These are phyloP conservation scores for Alternaria arbusti DNA, from an alignment of 2,329 filamentous ascomycete species.

Conservation along the genomic window DNA sequence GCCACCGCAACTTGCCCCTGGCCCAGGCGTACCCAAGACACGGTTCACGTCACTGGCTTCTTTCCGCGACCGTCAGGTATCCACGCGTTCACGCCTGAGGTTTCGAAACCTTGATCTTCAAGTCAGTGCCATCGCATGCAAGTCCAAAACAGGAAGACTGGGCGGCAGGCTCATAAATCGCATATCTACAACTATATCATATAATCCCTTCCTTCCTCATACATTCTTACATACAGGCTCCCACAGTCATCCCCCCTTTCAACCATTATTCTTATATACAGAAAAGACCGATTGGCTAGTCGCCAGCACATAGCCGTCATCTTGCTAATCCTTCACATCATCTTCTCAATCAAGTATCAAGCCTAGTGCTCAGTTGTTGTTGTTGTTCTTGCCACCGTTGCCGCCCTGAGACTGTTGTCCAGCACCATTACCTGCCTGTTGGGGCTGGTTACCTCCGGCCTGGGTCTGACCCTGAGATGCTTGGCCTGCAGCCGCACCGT, in stretches of 20 bases:
- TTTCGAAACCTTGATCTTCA: slow-evolving; percentile 23
- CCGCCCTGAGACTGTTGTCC: slow-evolving; percentile 4
- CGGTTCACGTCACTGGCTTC: not conserved
- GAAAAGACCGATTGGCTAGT: not conserved
- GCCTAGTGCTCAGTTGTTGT: not conserved
- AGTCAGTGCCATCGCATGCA: not conserved
- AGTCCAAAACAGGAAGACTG: not conserved
- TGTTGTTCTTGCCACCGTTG: not conserved
- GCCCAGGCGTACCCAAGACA: slow-evolving; percentile 14
- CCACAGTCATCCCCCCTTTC: not conserved
- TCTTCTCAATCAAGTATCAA: not conserved
- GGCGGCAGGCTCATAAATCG: not conserved
- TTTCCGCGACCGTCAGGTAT: slow-evolving; percentile 2
- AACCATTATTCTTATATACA: slow-evolving; percentile 9
- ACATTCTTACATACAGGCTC: not conserved
- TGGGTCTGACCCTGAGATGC: not conserved
- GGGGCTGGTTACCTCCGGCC: not conserved
- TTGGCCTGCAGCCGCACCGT: slow-evolving; percentile 1
- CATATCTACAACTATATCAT: not conserved
- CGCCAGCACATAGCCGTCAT: slow-evolving; percentile 11
- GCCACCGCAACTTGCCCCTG: slow-evolving; percentile 5
- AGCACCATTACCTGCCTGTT: not conserved
- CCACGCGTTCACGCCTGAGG: slow-evolving; percentile 20
- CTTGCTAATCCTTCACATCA: not conserved
- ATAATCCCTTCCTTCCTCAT: not conserved